Conservation (phyloP, 257 asterid species). For the Linderniella brevidens region DNA sequence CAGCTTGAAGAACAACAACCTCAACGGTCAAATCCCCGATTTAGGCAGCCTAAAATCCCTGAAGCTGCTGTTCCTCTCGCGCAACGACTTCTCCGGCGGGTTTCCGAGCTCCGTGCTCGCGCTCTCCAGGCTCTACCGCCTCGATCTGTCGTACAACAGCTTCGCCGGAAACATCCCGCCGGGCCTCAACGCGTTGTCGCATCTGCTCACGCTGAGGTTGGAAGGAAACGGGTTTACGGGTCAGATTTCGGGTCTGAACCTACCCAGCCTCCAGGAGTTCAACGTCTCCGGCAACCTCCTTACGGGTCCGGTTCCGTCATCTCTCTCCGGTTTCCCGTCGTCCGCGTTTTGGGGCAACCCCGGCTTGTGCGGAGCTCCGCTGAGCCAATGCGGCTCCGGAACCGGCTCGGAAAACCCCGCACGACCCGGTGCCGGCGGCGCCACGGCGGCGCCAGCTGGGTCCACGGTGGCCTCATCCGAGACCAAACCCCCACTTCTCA, state of each 20-base stretch:
- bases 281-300: conserved; percentile 36
- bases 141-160: conserved; percentile 40
- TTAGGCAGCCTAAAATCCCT: conserved; percentile 29
- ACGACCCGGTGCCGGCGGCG: conserved; percentile 29
- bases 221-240: conserved; percentile 56
- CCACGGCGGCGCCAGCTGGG: conserved; percentile 32
- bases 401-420: conserved; percentile 14
- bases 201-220: conserved; percentile 43
- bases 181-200: conserved; percentile 24
- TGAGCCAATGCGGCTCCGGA: conserved; percentile 23
- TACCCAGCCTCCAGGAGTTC: conserved; percentile 37
- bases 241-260: conserved; percentile 21
- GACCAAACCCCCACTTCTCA: conserved; percentile 20
- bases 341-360: conserved; percentile 35
- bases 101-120: conserved; percentile 20
- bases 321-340: conserved; percentile 35
- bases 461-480: conserved; percentile 42
- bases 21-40: conserved; percentile 37
- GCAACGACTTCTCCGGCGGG: conserved; percentile 33
- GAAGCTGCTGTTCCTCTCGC: conserved; percentile 28
- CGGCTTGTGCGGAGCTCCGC: conserved; percentile 48
- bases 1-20: conserved; percentile 29
- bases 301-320: conserved; percentile 35
- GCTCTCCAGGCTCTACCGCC: conserved; percentile 24
- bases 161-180: conserved; percentile 33